Percentiles rank a stretch among this genome's conserved stretches.
Conservation (phyloP, 495 filamentous ascomycete species). For the Talaromyces liani region DNA sequence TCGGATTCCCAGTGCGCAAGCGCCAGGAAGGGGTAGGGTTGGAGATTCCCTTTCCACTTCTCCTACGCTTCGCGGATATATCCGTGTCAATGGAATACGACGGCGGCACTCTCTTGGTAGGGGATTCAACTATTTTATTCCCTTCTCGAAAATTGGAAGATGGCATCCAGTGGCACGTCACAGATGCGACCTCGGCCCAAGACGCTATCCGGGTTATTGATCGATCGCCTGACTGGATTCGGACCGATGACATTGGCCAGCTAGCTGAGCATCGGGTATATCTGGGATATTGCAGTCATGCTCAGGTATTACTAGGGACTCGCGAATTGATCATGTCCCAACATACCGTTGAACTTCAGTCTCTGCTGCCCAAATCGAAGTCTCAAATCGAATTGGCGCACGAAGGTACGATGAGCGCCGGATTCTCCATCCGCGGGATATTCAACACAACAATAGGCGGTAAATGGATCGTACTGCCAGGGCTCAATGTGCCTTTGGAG, state of each 20-base stretch:
- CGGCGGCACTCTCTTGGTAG: neutral
- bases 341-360: neutral
- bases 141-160: neutral
- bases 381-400: neutral
- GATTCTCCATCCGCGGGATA: neutral
- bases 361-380: neutral
- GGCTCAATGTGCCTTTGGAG: neutral
- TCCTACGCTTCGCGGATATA: slow-evolving; percentile 4
- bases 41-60: slow-evolving; percentile 5
- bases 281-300: slow-evolving; percentile 4
- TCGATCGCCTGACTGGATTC: slow-evolving; percentile 1
- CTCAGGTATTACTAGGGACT: neutral
- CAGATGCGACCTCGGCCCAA: neutral
- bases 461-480: neutral
- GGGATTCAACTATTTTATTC: neutral
- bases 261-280: neutral
- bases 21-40: neutral
- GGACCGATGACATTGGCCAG: neutral
- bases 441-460: neutral
- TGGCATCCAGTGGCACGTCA: slow-evolving; percentile 3
- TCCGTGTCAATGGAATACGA: slow-evolving; percentile 1
- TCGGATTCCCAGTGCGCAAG: neutral
- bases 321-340: neutral
- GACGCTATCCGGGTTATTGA: neutral
- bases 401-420: slow-evolving; percentile 1